Base-by-base conservation (phyloP, 1,284 basidiomycete genomes). In the Lignosus rhinocerotis region DNA sequence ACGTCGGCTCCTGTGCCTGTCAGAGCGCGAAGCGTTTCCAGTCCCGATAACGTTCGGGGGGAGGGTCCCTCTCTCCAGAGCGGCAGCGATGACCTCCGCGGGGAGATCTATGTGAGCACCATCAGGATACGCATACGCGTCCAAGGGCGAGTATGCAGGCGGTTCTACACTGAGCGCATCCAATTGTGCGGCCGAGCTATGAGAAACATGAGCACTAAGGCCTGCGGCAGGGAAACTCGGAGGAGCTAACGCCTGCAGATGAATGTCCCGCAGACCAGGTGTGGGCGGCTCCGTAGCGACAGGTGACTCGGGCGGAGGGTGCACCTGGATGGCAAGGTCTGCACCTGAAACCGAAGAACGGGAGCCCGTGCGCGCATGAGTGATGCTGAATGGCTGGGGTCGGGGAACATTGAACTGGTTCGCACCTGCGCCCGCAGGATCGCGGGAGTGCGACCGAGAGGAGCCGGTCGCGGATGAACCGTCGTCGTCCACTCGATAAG, bases 91-190 rank as follows among this genome's bases (percentile, higher is more conserved):
- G 46, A 92, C 82, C 65, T 93, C 91, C 19, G 91, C 89, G 30
- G 90, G 90, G 45, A 93, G 77, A 72, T 93, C 90, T 51, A 93
- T 84, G 57, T 88, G 87, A 30, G 93, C 91, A 39, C 91, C 90
- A 41, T 93, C 90, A 33, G 86, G 79, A 67, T 93, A 92, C 42
- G 85, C 82, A 66, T 80, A 89, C 12, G 91, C 88, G 67, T 93
- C 90, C 66, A 93, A 72, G 17, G 91, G 90, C 8, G 90, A 92
- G 73, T 93, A 93, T 21, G 88, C 88, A 25, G 90, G 90, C 31
- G 90, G 90, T 60, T 88, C 87, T 58, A 56, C 64, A 16, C 67
- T 63, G 43, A 69, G 60, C 42, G 61, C 58, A 21, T 60, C 61
- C 49, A 68, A 53, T 47, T 61, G 50, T 53, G 60, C 55, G 33